Evolutionary conservation across 768 basidiomycete species (phyloP), one percentile per base, ranked within the genome.

Genomic region (Psilocybe cubensis): DNA sequence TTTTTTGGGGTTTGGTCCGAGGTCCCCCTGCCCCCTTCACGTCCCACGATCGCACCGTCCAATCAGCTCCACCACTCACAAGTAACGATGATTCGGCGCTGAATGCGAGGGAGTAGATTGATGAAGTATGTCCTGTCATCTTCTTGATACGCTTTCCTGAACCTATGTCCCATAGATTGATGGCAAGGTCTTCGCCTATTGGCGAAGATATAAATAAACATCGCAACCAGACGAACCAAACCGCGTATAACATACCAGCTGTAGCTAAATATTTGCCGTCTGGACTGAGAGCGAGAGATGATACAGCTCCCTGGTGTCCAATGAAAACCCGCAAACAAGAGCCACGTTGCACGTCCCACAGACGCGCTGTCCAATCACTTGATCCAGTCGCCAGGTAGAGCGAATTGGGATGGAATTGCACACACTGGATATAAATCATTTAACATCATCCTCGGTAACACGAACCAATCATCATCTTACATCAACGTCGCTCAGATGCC

Each of bases 41-140:
- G 70, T 99, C 97, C 97, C 97, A 99, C 56, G 94, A 95, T n/a
- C 96, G 82, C 17, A 98, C 95, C 0, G 97, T 98, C 84, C 93
- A 96, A 70, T 99, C 97, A 27, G 94, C 86, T 23, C 91, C 83
- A 5, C 96, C 96, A 57, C 93, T 96, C 11, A 98, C 89, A 31
- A 99, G 83, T 52, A 98, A 72, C 1, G 88, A 87, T 0, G 94
- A 95, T 71, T 98, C 97, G 23, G 88, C 91, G 57, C 92, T 94
- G 72, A 98, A 99, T 0, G 92, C 83, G 21, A 99, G 82, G 2
- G 92, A 91, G 68, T 96, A 91, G 58, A 98, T 86, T 1, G 95
- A 89, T 12, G 91, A 86, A 1, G 85, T 87, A 68, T 99, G 97
- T 0, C 97, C 97, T 2, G 83, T 87, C 94, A 98, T 97, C 72